Conservation (phyloP, 495 filamentous ascomycete species). For the Bacidia rubella region DNA sequence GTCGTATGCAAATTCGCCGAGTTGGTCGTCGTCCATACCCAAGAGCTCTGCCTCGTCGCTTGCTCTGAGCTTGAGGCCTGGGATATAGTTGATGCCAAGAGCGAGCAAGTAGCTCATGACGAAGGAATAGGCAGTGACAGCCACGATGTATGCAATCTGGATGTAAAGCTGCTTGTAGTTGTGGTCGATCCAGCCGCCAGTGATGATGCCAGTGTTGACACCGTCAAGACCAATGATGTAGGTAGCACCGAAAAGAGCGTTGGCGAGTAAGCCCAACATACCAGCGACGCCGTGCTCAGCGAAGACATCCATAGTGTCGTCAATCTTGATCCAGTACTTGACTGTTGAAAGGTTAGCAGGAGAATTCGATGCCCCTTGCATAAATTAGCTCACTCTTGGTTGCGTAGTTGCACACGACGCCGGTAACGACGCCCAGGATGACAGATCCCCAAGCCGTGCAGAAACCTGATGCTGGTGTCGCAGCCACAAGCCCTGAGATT, state of each 20-base stretch:
- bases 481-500: conserved; percentile 80
- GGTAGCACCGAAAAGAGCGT: conserved; percentile 75
- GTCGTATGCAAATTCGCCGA: conserved; percentile 98
- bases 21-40: conserved; percentile 97
- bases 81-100: conserved; percentile 70
- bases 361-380: conserved; percentile 8
- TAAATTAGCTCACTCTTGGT: conserved; percentile 55
- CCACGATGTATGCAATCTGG: conserved; percentile 80
- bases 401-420: conserved; percentile 79
- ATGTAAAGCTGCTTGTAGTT: conserved; percentile 84
- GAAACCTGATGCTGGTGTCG: conserved; percentile 77
- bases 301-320: conserved; percentile 96
- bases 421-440: conserved; percentile 70
- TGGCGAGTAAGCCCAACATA: conserved; percentile 85
- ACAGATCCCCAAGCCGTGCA: conserved; percentile 86
- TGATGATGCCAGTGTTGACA: conserved; percentile 60
- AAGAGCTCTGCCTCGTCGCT: conserved; percentile 93
- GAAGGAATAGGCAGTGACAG: conserved; percentile 63
- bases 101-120: conserved; percentile 74
- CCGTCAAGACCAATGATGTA: conserved; percentile 91
- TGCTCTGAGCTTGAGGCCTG: conserved; percentile 82
- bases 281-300: conserved; percentile 94
- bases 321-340: conserved; percentile 90
- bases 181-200: conserved; percentile 76
- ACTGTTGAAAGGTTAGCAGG: conserved; percentile 38